A percentile compares a stretch with the other conserved stretches of the same genome.
Conservation (phyloP, 441 rosid species). For the Mallotus japonicus region DNA sequence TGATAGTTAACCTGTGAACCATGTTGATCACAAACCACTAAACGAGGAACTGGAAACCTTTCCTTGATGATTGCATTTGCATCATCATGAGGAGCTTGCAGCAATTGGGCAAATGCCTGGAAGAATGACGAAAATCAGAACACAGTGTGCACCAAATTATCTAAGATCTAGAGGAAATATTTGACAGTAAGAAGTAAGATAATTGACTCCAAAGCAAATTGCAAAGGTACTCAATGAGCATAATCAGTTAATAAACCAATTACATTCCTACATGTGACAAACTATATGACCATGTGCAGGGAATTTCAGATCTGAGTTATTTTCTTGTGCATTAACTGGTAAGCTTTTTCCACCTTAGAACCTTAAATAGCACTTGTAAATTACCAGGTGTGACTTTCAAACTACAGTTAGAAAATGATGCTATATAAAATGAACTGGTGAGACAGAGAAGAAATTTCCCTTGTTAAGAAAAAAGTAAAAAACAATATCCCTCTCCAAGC, state of each 20-base stretch:
- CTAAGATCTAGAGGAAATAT: background rate
- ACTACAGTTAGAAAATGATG: no score
- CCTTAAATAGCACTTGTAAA: no score
- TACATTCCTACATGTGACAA: background rate
- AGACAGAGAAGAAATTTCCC: no score
- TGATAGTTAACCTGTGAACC: constrained; percentile 75
- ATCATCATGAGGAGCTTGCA: constrained; percentile 70
- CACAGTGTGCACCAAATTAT: background rate
- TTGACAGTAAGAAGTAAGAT: no score
- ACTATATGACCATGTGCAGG: background rate
- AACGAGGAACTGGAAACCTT: constrained; percentile 88
- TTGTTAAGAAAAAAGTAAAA: no score
- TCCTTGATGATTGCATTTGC: constrained; percentile 56
- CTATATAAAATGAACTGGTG: no score
- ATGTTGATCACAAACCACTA: constrained; percentile 87
- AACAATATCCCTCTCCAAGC: no score
- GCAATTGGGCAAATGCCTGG: constrained; percentile 73
- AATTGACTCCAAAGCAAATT: background rate
- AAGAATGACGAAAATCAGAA: constrained; percentile 6
- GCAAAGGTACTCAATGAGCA: background rate
- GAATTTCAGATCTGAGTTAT: background rate
- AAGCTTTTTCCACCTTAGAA: background rate
- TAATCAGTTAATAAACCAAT: background rate
- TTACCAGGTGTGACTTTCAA: no score
- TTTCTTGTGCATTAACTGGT: background rate